Evolutionary conservation across 2,329 filamentous ascomycete species (phyloP), one percentile per base, ranked within the genome.

Genomic region (Coniochaeta hoffmannii): DNA sequence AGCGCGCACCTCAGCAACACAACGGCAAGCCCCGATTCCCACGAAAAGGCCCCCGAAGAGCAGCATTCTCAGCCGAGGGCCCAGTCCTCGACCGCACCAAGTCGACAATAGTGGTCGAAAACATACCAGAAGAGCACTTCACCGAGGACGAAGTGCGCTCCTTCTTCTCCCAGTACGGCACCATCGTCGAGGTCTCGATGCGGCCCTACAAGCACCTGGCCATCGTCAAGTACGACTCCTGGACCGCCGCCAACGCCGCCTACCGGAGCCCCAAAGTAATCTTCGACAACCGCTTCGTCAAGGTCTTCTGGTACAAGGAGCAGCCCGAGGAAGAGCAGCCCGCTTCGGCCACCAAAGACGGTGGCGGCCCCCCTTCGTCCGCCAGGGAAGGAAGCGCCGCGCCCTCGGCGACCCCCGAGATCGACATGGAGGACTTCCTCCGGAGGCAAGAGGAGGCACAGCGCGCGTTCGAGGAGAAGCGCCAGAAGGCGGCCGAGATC

Each of bases 211-310:
- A 86, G 65, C 78, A 81, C 41, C 69, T 90, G 15, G 89, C 89
- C 1, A 74, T 89, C 30, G 77, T 94, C 59, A 87, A 85, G 61
- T 94, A 79, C 62, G 79, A 83, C 53, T 77, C 76, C 41, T 88
- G 86, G 78, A 77, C 77, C 7, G 72, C 82, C 14, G 89, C 89
- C 14, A 81, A 84, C 57, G 79, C 81, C 15, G 89, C 89, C 2
- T 90, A 89, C 66, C 79, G 80, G 50, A 91, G 87, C 9, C 89
- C 89, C 0, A 90, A 90, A 65, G 86, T 85, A 50, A 86, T 94
- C 46, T 94, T 93, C 65, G 87, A 92, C 63, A 94, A 93, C 62
- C 79, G 89, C 11, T 94, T 94, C 62, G 89, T 94, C 51, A 92
- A 90, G 63, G 86, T 93, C 0, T 91, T 87, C 63, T 93, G 89